A percentile compares a stretch with the other conserved stretches of the same genome.
Conservation (phyloP, 1,139 yeast species). For the Diutina scorzettiae region DNA sequence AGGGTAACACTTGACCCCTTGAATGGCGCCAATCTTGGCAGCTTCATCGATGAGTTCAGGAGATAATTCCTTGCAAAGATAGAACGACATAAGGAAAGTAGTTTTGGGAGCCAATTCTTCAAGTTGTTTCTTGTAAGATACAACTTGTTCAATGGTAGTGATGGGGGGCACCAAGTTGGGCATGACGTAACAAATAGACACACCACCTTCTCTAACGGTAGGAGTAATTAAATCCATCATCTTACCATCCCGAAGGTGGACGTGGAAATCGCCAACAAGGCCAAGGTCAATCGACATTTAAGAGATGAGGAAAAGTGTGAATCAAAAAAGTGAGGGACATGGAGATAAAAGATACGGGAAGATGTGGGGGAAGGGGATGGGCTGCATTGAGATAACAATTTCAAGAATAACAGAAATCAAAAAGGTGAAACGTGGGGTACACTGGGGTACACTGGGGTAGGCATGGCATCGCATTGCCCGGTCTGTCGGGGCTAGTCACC, state of each 20-base stretch:
- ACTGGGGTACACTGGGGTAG: too few relatives aligned
- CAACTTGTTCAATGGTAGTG: constrained; percentile 64
- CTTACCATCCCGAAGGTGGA: constrained; percentile 83
- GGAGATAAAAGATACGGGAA: too few relatives aligned
- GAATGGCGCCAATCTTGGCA: constrained; percentile 56
- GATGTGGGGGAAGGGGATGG: too few relatives aligned
- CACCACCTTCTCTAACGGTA: constrained; percentile 80
- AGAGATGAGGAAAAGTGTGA: too few relatives aligned
- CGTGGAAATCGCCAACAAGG: constrained; percentile 89
- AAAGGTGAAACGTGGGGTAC: too few relatives aligned
- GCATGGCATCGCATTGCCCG: too few relatives aligned
- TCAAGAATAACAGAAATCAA: too few relatives aligned
- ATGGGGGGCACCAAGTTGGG: constrained; percentile 93
- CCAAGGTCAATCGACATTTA: constrained; percentile 63
- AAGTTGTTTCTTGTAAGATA: constrained; percentile 54
- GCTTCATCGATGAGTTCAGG: constrained; percentile 79
- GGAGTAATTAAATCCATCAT: constrained; percentile 93
- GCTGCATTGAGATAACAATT: too few relatives aligned
- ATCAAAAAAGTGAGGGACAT: too few relatives aligned
- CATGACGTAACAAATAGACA: constrained; percentile 87
- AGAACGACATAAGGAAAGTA: constrained; percentile 83
- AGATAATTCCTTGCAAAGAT: constrained; percentile 64
- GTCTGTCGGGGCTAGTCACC: too few relatives aligned
- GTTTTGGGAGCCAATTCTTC: constrained; percentile 69
- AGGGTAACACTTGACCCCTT: constrained; percentile 91